phyloP scores from a whole-genome alignment of 116 monocot species.

The Trichopus zeylanicus region DNA sequence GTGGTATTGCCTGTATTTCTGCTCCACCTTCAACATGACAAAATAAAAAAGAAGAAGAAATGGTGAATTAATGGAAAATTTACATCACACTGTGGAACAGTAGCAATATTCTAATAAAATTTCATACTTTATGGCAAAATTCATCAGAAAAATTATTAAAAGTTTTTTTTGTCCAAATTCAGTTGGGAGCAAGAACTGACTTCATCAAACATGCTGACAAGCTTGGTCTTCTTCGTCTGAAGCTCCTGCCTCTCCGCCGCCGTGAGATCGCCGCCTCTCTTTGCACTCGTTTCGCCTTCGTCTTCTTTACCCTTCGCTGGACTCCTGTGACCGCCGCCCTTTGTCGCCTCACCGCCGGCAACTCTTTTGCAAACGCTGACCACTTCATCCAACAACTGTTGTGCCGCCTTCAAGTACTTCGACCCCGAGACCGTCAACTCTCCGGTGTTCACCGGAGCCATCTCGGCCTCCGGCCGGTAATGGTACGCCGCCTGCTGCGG shows the following conservation, averaged over 20 bases:
- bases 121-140: not conserved
- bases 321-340: conserved; percentile 7
- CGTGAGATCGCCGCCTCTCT: conserved; percentile 33
- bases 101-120: not conserved
- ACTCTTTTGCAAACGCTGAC: conserved; percentile 52
- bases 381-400: conserved; percentile 77
- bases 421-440: conserved; percentile 42
- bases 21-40: conserved; percentile 50
- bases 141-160: too few relatives aligned
- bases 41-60: not conserved
- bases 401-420: conserved; percentile 85
- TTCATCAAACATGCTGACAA: conserved; percentile 83
- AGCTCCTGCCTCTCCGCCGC: conserved; percentile 77
- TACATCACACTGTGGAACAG: too few relatives aligned
- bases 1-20: conserved; percentile 80
- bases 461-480: conserved; percentile 15
- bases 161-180: not conserved
- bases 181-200: conserved; percentile 19
- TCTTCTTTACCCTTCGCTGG: conserved; percentile 12
- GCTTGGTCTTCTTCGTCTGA: conserved; percentile 97
- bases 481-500: conserved; percentile 31
- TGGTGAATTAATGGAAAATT: too few relatives aligned
- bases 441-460: conserved; percentile 7
- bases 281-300: conserved; percentile 8
- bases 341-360: conserved; percentile 12